Conservation (phyloP, 371 early-diverging fungal genomes). For the Mortierella sp. region DNA sequence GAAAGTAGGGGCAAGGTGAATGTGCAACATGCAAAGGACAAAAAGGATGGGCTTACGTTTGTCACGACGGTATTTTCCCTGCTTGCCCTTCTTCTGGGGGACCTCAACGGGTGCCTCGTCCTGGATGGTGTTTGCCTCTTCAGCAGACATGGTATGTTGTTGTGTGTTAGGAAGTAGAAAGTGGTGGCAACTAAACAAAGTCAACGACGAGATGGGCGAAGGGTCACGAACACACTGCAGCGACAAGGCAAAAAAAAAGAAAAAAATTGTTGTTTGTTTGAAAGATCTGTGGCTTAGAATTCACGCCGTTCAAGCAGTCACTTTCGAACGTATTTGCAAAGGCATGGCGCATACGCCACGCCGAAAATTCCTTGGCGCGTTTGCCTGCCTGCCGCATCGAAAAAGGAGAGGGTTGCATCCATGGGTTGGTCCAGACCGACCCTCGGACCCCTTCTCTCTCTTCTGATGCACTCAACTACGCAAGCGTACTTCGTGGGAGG, state of each 20-base stretch:
- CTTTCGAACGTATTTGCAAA: background rate
- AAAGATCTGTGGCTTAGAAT: background rate
- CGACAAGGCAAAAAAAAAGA: background rate
- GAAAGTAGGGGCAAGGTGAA: too few relatives aligned
- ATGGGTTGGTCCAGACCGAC: constrained; percentile 5
- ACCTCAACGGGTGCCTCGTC: constrained; percentile 38
- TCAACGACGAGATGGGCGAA: background rate
- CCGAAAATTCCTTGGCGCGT: constrained; percentile 7
- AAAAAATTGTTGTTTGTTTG: constrained; percentile 9
- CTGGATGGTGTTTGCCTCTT: constrained; percentile 25
- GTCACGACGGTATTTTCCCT: constrained; percentile 68
- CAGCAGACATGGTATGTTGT: constrained; percentile 42
- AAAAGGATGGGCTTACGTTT: constrained; percentile 60
- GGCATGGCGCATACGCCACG: background rate
- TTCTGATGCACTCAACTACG: background rate
- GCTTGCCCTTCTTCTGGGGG: constrained; percentile 62
- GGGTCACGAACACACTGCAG: background rate
- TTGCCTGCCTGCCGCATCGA: background rate
- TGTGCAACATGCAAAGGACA: background rate
- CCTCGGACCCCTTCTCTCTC: background rate
- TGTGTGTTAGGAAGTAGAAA: background rate
- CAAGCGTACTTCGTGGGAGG: background rate
- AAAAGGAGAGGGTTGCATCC: background rate
- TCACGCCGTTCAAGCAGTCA: background rate
- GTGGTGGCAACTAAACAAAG: background rate